A percentile compares a stretch with the other conserved stretches of the same genome.
These are phyloP conservation scores for Phaffomyces antillensis DNA, from an alignment of 805 yeast species.

Conservation along the genomic window DNA sequence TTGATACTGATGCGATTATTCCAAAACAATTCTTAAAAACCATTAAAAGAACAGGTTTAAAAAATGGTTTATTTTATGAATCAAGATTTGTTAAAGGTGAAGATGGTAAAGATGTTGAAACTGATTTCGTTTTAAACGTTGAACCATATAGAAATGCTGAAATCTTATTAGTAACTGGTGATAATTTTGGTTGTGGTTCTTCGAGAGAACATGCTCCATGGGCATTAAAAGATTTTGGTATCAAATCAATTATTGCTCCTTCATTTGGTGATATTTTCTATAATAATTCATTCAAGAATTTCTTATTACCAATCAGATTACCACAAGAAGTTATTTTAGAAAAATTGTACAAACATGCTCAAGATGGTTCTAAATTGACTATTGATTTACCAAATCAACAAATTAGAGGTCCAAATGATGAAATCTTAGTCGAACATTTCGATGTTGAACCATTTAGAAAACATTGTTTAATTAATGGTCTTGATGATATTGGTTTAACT, in stretches of 20 bases:
- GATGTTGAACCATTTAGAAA: constrained; percentile 90
- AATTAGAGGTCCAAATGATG: constrained; percentile 59
- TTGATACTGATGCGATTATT: constrained; percentile 97
- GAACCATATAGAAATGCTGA: constrained; percentile 76
- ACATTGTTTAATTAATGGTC: constrained; percentile 89
- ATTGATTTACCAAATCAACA: constrained; percentile 85
- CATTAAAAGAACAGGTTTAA: constrained; percentile 93
- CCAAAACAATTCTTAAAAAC: constrained; percentile 98
- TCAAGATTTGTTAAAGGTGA: constrained; percentile 66
- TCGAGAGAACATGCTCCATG: constrained; percentile 99
- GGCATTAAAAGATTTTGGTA: constrained; percentile 98
- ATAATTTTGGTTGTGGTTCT: constrained; percentile 98
- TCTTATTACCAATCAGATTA: constrained; percentile 87
- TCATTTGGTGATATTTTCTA: constrained; percentile 97
- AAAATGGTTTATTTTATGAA: constrained; percentile 85
- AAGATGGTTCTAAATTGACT: constrained; percentile 57
- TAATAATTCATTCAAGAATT: constrained; percentile 95
- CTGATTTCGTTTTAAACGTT: constrained; percentile 88
- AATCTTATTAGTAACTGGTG: constrained; percentile 87
- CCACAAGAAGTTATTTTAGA: constrained; percentile 65
- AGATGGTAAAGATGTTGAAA: constrained; percentile 65
- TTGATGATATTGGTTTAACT: constrained; percentile 95
- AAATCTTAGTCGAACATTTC: constrained; percentile 72
- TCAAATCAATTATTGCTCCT: constrained; percentile 92
- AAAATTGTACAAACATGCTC: constrained; percentile 76